Percentiles rank a stretch among this genome's conserved stretches.
Evolutionary conservation across 1,284 basidiomycete genomes (phyloP).

Genomic region (Ceratobasidium papillatum): DNA sequence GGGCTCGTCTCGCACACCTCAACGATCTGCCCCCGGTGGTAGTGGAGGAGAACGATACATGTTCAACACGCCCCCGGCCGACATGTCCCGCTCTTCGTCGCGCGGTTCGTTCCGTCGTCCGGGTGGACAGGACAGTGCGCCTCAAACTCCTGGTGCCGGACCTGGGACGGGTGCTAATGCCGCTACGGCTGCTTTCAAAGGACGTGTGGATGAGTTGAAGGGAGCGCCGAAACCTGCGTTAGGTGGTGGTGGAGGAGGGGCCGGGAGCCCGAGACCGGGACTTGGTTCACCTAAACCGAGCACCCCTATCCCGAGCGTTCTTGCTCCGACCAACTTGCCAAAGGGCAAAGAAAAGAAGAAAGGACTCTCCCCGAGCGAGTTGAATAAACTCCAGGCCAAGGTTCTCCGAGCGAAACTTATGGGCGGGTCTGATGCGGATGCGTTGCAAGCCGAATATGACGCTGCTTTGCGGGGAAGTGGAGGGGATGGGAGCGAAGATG

Average conservation of each 20-base stretch:
- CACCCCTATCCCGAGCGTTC: slow-evolving; percentile 88
- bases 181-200: slow-evolving; percentile 43
- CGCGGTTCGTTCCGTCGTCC: slow-evolving; percentile 82
- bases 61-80: slow-evolving; percentile 49
- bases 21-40: slow-evolving; percentile 12
- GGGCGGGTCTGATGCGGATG: slow-evolving; percentile 73
- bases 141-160: slow-evolving; percentile 50
- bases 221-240: slow-evolving; percentile 45
- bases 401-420: slow-evolving; percentile 91
- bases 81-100: slow-evolving; percentile 50
- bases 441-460: slow-evolving; percentile 87
- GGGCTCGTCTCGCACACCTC: slow-evolving; percentile 1
- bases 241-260: neutral
- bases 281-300: slow-evolving; percentile 47
- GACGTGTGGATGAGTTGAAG: slow-evolving; percentile 49
- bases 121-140: slow-evolving; percentile 62
- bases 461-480: slow-evolving; percentile 57
- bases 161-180: slow-evolving; percentile 29
- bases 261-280: neutral
- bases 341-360: slow-evolving; percentile 31
- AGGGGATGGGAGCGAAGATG: slow-evolving; percentile 53
- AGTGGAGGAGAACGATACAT: slow-evolving; percentile 51
- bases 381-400: slow-evolving; percentile 94
- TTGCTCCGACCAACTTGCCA: slow-evolving; percentile 70
- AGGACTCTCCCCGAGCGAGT: slow-evolving; percentile 55